These are phyloP conservation scores for Neofusicoccum ribis DNA, from an alignment of 2,329 filamentous ascomycete species.

Conservation along the genomic window DNA sequence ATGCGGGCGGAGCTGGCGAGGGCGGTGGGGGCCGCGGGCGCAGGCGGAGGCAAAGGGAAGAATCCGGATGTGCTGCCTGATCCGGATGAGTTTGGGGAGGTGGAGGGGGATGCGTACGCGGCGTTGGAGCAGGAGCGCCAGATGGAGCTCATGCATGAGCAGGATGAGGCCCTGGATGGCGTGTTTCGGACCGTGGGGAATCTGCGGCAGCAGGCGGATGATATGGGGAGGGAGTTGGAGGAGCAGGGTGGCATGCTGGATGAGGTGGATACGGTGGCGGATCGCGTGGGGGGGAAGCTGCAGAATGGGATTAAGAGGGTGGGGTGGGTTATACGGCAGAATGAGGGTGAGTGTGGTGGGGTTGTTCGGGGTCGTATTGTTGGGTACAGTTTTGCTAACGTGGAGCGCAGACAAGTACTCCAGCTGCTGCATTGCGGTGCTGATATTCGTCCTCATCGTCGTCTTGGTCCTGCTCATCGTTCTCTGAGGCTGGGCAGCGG, in stretches of 20 bases:
- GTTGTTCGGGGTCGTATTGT: conserved; percentile 19
- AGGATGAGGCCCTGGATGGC: conserved; percentile 88
- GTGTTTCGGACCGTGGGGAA: conserved; percentile 94
- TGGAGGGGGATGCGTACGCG: conserved; percentile 27
- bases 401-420: conserved; percentile 62
- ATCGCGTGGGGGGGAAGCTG: conserved; percentile 82
- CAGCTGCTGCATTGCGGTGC: conserved; percentile 84
- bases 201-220: conserved; percentile 83
- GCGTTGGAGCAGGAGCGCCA: conserved; percentile 78
- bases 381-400: not conserved
- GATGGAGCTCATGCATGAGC: conserved; percentile 86
- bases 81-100: conserved; percentile 39
- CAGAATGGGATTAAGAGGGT: conserved; percentile 86
- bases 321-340: conserved; percentile 78
- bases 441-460: conserved; percentile 86
- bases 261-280: conserved; percentile 78
- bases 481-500: conserved; percentile 46
- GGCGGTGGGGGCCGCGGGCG: conserved; percentile 33
- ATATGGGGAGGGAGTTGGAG: conserved; percentile 94
- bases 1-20: conserved; percentile 80
- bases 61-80: conserved; percentile 37
- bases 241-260: conserved; percentile 90
- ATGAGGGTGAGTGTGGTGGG: conserved; percentile 71
- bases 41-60: conserved; percentile 35
- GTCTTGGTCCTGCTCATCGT: conserved; percentile 75